phyloP scores from a whole-genome alignment of 805 yeast species.

The Candida maris region DNA sequence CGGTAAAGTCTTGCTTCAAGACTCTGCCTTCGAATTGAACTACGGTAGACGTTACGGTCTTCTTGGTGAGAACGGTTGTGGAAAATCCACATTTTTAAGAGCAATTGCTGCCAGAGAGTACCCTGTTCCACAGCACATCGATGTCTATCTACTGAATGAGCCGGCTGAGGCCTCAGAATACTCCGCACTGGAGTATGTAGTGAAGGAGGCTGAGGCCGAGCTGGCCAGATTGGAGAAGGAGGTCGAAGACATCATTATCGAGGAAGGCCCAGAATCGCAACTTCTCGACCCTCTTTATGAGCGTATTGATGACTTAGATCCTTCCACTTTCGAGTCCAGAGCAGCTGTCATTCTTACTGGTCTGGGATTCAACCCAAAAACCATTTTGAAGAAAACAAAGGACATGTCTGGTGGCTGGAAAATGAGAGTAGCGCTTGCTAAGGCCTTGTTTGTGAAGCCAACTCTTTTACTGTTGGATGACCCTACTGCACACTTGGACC shows the following conservation, averaged over 20 bases:
- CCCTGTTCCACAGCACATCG: constrained; percentile 90
- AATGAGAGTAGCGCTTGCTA: constrained; percentile 98
- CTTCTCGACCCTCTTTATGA: constrained; percentile 86
- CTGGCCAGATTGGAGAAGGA: constrained; percentile 85
- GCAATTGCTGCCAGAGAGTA: constrained; percentile 94
- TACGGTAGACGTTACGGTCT: constrained; percentile 97
- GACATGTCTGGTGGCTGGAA: constrained; percentile 99
- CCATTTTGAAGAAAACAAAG: constrained; percentile 90
- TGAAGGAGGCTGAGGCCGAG: constrained; percentile 92
- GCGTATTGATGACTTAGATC: constrained; percentile 94
- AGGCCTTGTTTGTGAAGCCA: constrained; percentile 97
- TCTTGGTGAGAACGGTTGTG: constrained; percentile 98
- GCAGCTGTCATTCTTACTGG: constrained; percentile 95
- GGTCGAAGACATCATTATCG: constrained; percentile 84
- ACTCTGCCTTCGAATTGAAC: constrained; percentile 86
- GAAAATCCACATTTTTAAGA: constrained; percentile 92
- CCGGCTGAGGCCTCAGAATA: constrained; percentile 94
- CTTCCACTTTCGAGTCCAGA: constrained; percentile 91
- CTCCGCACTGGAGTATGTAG: constrained; percentile 94
- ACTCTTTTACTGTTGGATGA: constrained; percentile 91
- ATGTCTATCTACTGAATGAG: constrained; percentile 89
- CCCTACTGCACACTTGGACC: constrained; percentile 98
- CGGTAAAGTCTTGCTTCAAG: constrained; percentile 94
- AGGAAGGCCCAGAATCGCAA: constrained; percentile 92
- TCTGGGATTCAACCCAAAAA: constrained; percentile 87